Conservation (phyloP, 495 filamentous ascomycete genomes). For the Aspergillus indologenus region DNA sequence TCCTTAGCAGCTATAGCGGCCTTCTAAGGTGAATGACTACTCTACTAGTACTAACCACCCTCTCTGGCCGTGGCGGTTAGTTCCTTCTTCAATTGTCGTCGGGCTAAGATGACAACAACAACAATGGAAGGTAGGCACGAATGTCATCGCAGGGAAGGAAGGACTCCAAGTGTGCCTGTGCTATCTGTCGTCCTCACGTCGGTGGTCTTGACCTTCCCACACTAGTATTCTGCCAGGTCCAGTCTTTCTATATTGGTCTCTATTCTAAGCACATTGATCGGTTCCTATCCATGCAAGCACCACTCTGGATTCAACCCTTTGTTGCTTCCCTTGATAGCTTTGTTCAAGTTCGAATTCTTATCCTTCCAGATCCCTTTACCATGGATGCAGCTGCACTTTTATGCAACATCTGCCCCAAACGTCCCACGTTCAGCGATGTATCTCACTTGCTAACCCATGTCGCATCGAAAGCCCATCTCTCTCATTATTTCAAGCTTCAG, state of each 20-base stretch:
- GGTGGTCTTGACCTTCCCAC: neutral
- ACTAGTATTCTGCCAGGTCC: constrained; percentile 6
- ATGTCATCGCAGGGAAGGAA: neutral
- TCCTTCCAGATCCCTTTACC: neutral
- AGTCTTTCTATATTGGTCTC: constrained; percentile 25
- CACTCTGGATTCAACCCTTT: constrained; percentile 13
- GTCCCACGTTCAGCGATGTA: constrained; percentile 76
- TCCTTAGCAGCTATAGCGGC: too few relatives aligned
- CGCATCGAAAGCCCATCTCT: constrained; percentile 78
- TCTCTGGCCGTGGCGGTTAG: neutral
- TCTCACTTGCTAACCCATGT: constrained; percentile 89
- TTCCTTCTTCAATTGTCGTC: constrained; percentile 16
- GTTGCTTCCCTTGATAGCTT: constrained; percentile 26
- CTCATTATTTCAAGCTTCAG: constrained; percentile 68
- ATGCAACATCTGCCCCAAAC: constrained; percentile 77
- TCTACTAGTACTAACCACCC: neutral
- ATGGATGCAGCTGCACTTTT: constrained; percentile 60
- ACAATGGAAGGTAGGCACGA: neutral
- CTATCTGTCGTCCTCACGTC: constrained; percentile 5
- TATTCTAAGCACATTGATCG: constrained; percentile 14
- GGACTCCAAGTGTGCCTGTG: constrained; percentile 2
- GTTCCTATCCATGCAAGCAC: constrained; percentile 17
- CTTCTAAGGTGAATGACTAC: too few relatives aligned
- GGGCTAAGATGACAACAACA: neutral
- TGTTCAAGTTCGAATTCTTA: neutral